Evolutionary conservation across 345 rosid genomes (phyloP), one percentile per base, ranked within the genome.

Genomic region (Raphanus raphanistrum): DNA sequence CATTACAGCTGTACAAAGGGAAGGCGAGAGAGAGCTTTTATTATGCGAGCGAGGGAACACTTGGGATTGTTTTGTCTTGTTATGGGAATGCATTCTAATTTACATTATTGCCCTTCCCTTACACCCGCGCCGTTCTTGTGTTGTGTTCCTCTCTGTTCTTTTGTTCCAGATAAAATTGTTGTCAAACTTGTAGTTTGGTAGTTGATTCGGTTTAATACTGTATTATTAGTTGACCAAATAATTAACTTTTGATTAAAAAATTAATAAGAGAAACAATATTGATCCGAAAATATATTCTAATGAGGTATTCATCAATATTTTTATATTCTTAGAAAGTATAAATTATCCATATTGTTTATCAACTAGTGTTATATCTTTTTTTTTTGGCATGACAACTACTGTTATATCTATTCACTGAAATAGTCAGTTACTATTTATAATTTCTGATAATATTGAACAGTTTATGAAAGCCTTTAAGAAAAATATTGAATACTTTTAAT

Each of bases 1-100:
- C 94, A 85, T 77, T 67, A 81, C 88, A 86, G 90, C 88, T 82
- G 87, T 82, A 65, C 67, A 69, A 15, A 36, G 41, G 83, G 76
- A 68, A 73, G 70, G 17, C 29, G 70, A 58, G 70, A 58, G 70
- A 48, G 77, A 48, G 17, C 16, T 70, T 73, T 50, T 79, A 74
- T 73, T 60, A 74, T 63, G 79, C 66, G 54, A 79, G 71, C 66
- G 54, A 79, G 71, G 67, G 71, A 73, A 79, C 82, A 79, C 76
- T 75, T 57, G 29, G 48, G 55, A 43, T 80, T 59, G 75, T 74
- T 80, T 80, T 80, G 79, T 80, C 82, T 74, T 63, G 50, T 80
- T 10, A 63, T 28, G 67, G 12, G 10, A 38, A 21, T 6, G 0
- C 17, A 0, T 0, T 0, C 0, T 0, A 12, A 83, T 71, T 74